Percentiles rank a stretch among this genome's conserved stretches.
phyloP scores from a whole-genome alignment of 352 stramenopile species.

The Phytophthora fragariae region DNA sequence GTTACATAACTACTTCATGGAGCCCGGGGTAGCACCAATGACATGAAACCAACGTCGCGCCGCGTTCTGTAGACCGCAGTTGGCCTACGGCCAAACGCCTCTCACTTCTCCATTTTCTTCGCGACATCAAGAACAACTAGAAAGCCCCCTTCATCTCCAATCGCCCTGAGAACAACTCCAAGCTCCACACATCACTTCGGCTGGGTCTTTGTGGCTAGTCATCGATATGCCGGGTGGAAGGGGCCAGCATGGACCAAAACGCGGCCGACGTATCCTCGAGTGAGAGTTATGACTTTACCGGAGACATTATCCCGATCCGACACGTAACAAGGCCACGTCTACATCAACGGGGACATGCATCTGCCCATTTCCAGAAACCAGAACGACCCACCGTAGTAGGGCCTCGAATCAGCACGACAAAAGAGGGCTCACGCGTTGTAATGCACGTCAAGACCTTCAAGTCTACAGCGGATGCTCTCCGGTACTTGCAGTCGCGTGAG shows the following conservation, averaged over 20 bases:
- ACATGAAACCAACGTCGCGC: background rate
- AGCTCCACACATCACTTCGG: background rate
- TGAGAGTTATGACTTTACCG: background rate
- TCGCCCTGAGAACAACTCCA: background rate
- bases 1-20: background rate
- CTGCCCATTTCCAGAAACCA: background rate
- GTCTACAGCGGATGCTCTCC: background rate
- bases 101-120: background rate
- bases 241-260: background rate
- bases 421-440: background rate
- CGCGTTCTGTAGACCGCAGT: background rate
- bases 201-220: too few relatives aligned
- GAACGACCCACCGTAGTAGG: background rate
- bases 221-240: too few relatives aligned
- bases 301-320: background rate
- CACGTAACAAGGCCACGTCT: background rate
- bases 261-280: background rate
- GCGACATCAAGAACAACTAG: background rate
- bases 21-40: background rate
- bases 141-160: background rate
- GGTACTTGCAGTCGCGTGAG: background rate
- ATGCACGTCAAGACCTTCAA: background rate
- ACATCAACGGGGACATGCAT: background rate
- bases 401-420: background rate
- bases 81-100: background rate